These are phyloP conservation scores for Amborella trichopoda DNA, from an alignment of 164 flowering plant genomes.

Conservation along the genomic window DNA sequence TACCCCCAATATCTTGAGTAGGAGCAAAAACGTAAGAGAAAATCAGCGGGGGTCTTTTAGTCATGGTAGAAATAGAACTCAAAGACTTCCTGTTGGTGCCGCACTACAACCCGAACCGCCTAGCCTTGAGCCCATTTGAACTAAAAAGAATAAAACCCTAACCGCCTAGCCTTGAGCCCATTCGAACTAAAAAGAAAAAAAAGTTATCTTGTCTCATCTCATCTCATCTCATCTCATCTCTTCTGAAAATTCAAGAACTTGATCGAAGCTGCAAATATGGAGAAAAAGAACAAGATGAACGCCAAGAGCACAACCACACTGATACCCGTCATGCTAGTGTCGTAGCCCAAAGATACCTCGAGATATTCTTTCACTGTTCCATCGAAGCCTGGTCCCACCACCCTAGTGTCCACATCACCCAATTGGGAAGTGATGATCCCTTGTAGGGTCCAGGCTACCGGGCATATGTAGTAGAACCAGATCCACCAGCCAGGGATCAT, in stretches of 20 bases:
- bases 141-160: no score
- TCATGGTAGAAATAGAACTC: no score
- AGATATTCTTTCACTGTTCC: constrained; percentile 63
- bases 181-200: no score
- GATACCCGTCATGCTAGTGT: constrained; percentile 35
- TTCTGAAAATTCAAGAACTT: constrained; percentile 67
- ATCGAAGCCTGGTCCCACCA: constrained; percentile 41
- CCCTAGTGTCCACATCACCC: constrained; percentile 51
- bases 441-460: constrained; percentile 70
- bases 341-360: constrained; percentile 34
- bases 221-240: no score
- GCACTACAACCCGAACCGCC: no score
- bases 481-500: constrained; percentile 80
- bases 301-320: constrained; percentile 35
- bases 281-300: constrained; percentile 41
- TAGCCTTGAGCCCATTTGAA: no score
- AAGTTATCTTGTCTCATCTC: no score
- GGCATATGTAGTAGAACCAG: constrained; percentile 78
- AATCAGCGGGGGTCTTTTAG: no score
- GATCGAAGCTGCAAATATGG: constrained; percentile 50
- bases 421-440: constrained; percentile 72
- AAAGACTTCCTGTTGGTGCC: no score
- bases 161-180: no score
- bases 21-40: no score
- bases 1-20: no score